Evolutionary conservation across 805 yeast genomes (phyloP), one percentile per base, ranked within the genome.

Genomic region (Myxozyma sirexii): DNA sequence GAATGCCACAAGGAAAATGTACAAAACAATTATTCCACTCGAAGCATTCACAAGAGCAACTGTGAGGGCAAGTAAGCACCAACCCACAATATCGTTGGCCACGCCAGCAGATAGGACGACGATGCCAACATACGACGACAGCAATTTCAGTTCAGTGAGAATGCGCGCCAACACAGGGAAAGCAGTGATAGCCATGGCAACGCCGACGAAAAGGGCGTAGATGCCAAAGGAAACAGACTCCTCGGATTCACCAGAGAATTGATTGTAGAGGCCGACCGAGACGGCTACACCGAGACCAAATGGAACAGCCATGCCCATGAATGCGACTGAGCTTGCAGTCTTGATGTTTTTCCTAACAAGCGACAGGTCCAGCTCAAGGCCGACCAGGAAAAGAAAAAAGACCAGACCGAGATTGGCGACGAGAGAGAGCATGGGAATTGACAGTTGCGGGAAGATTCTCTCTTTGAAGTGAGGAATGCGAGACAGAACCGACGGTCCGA

Each of bases 101-200:
- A 88, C 87, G 53, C 96, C 96, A 2, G 96, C 94, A 2, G 93
- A 88, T 37, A 88, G 74, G n/a, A 87, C 94, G 48, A 79, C 74
- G 24, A 78, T 76, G 6, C 73, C 74, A 21, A 88, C 92, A 17
- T 46, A 49, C 17, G 62, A 48, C 6, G 49, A 38, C 45, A 86
- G 80, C 61, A 88, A 76, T 64, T 88, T 80, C 63, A 88, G 77
- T 69, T 88, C 93, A 4, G 90, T 84, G 64, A 88, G 74, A 27
- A 88, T 88, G 70, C 96, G 82, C 1, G 89, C 93, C 62, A 88
- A 74, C 1, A 88, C 96, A 0, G 96, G 96, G 72, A 88, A 85
- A 0, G 96, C 96, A 2, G 96, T 88, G 65, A 88, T 87, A 63
- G 93, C 84, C 79, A 88, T 80, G 1, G 96, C 93, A 12, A 87